A percentile compares a stretch with the other conserved stretches of the same genome.
Conservation (phyloP, 257 asterid genomes). For the Nicotiana knightiana region DNA sequence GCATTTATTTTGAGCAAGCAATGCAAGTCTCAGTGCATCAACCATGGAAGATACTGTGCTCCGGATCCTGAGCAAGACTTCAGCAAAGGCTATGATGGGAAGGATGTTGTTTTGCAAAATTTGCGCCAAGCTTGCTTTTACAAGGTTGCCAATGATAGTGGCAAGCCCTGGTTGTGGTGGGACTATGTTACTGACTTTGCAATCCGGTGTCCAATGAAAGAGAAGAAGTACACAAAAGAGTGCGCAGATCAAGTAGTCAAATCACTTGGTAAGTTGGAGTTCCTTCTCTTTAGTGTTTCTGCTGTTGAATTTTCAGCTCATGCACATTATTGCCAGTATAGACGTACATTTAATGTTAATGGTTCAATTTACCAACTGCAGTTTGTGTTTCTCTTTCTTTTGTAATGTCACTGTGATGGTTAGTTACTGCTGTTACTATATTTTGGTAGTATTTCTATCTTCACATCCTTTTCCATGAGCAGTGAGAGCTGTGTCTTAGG, state of each 20-base stretch:
- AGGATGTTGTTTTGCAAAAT: conserved; percentile 48
- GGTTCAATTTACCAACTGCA: neutral
- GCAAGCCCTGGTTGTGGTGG: conserved; percentile 46
- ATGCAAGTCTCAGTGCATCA: conserved; percentile 40
- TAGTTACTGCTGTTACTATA: neutral
- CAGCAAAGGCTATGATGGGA: conserved; percentile 36
- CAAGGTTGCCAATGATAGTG: conserved; percentile 37
- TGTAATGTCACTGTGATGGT: neutral
- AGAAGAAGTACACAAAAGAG: conserved; percentile 33
- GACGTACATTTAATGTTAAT: neutral
- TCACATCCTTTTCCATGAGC: conserved; percentile 6
- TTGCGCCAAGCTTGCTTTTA: conserved; percentile 36
- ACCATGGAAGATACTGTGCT: conserved; percentile 45
- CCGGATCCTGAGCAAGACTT: conserved; percentile 49
- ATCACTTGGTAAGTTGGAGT: conserved; percentile 53
- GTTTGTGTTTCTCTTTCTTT: neutral
- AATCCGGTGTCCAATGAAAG: conserved; percentile 42
- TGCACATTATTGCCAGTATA: neutral
- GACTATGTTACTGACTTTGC: conserved; percentile 38
- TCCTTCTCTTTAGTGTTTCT: neutral
- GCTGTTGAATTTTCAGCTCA: neutral
- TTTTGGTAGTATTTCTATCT: neutral
- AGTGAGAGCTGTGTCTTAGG: neutral
- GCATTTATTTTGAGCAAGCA: conserved; percentile 34
- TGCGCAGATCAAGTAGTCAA: conserved; percentile 37